These are phyloP conservation scores for Aspergillus oerlinghausenensis DNA, from an alignment of 2,329 filamentous ascomycete species.

Conservation along the genomic window DNA sequence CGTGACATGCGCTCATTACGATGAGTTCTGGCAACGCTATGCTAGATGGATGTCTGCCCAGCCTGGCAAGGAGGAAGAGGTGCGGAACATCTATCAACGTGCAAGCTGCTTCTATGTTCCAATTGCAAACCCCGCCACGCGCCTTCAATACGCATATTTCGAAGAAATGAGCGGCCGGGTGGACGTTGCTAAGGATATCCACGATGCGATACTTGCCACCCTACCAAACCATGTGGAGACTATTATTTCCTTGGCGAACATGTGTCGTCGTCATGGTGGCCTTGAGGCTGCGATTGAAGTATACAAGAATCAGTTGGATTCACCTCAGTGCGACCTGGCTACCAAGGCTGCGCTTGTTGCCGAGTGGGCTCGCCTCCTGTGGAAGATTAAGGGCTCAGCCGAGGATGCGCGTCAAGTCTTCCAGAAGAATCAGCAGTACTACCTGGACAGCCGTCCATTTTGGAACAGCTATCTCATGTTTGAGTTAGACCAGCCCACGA, in stretches of 20 bases:
- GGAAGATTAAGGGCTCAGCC: slow-evolving; percentile 77
- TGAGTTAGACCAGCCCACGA: slow-evolving; percentile 77
- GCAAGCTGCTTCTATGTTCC: slow-evolving; percentile 82
- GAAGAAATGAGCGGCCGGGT: slow-evolving; percentile 78
- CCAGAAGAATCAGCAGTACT: slow-evolving; percentile 75
- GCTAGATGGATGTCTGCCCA: slow-evolving; percentile 88
- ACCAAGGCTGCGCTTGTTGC: slow-evolving; percentile 83
- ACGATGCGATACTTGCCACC: slow-evolving; percentile 70
- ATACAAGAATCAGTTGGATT: slow-evolving; percentile 76
- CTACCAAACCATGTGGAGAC: slow-evolving; percentile 82
- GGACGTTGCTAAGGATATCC: slow-evolving; percentile 77
- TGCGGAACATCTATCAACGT: slow-evolving; percentile 85
- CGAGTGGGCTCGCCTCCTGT: slow-evolving; percentile 81
- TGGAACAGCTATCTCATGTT: slow-evolving; percentile 88
- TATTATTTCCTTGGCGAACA: slow-evolving; percentile 80
- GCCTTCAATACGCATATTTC: slow-evolving; percentile 89
- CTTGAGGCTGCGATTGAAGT: slow-evolving; percentile 80
- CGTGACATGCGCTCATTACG: slow-evolving; percentile 88
- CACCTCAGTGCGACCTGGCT: slow-evolving; percentile 65
- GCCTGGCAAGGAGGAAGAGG: slow-evolving; percentile 76
- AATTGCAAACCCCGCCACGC: slow-evolving; percentile 75
- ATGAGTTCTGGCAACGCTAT: slow-evolving; percentile 98
- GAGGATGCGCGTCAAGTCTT: slow-evolving; percentile 82
- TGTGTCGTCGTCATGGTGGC: slow-evolving; percentile 76
- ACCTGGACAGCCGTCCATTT: slow-evolving; percentile 79